Percentiles rank a stretch among this genome's conserved stretches.
Conservation (phyloP, 2,329 filamentous ascomycete genomes). For the Phyllosticta citribraziliensis region DNA sequence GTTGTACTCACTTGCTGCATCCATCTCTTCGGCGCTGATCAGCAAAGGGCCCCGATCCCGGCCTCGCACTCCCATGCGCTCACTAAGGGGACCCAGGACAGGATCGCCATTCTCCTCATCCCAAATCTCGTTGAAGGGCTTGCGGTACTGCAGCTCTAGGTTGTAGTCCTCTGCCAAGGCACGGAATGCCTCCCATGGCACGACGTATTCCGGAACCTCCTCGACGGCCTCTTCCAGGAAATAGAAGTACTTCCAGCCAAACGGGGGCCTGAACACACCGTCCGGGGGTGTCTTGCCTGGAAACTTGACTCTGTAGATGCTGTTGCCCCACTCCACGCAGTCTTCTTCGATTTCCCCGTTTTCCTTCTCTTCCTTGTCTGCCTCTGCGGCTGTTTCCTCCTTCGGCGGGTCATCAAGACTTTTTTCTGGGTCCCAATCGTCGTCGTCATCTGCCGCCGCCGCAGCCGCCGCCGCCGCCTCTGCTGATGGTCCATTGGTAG, state of each 20-base stretch:
- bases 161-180: slow-evolving; percentile 95
- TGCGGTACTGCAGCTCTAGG: slow-evolving; percentile 87
- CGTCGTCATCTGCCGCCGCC: slow-evolving; percentile 29
- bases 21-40: slow-evolving; percentile 79
- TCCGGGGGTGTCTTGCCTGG: slow-evolving; percentile 72
- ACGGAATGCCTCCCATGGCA: slow-evolving; percentile 96
- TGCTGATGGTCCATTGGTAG: slow-evolving; percentile 15
- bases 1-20: slow-evolving; percentile 58
- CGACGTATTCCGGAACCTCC: slow-evolving; percentile 92
- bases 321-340: slow-evolving; percentile 77
- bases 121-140: slow-evolving; percentile 86
- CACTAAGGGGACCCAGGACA: slow-evolving; percentile 71
- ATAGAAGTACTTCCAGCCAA: slow-evolving; percentile 97
- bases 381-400: slow-evolving; percentile 25
- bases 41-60: slow-evolving; percentile 55
- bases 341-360: slow-evolving; percentile 38
- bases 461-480: slow-evolving; percentile 17
- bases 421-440: slow-evolving; percentile 38
- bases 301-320: slow-evolving; percentile 84
- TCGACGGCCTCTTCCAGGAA: slow-evolving; percentile 94
- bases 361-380: slow-evolving; percentile 16
- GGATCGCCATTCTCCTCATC: slow-evolving; percentile 79
- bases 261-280: slow-evolving; percentile 86
- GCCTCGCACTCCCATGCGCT: slow-evolving; percentile 89
- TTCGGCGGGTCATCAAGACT: slow-evolving; percentile 28